Evolutionary conservation across 495 filamentous ascomycete species (phyloP), one percentile per base, ranked within the genome.

Genomic region (Podospora conica): DNA sequence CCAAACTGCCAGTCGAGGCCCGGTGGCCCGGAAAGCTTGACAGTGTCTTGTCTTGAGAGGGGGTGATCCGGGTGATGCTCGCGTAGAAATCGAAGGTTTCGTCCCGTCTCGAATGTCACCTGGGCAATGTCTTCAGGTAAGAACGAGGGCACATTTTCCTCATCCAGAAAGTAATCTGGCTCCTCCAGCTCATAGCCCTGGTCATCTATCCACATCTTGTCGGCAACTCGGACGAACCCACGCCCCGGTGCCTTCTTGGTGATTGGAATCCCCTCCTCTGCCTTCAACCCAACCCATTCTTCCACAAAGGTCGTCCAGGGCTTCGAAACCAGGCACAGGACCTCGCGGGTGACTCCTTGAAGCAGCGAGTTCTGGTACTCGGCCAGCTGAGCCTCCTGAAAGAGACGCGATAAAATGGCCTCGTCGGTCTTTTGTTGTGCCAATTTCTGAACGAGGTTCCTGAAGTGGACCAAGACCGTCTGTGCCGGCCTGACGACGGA

Each of bases 41-140:
- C 75, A 11, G 78, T 71, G 54, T 83, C 81, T 29, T 76, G 69
- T 59, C 78, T 81, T 22, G 86, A 82, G 58, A 97, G 79, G 0
- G 91, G 90, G 75, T 97, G 92, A 7, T 88, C 81, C n/a, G 91
- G 86, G 69, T 93, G 88, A 70, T 90, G 86, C 12, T 78, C 79
- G 64, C 87, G 85, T 21, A 97, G 78, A 62, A 96, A 85, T 25
- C 90, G 84, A 58, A 97, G 76, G 69, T 88, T 93, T 66, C 86
- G 84, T 1, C 91, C 92, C 20, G 85, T 90, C 71, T 98, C 92
- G 62, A 90, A 93, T 18, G 93, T 84, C 15, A 81, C 74, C 27
- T 84, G 78, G 11, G 87, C 86, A 68, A 88, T 82, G 23, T 92
- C 90, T 29, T 75, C 70, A 0, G 85, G 82, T 11, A 94, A 80